Base-by-base conservation (phyloP, 225 moss, liverwort and hornwort species). In the Marchantia paleacea region DNA sequence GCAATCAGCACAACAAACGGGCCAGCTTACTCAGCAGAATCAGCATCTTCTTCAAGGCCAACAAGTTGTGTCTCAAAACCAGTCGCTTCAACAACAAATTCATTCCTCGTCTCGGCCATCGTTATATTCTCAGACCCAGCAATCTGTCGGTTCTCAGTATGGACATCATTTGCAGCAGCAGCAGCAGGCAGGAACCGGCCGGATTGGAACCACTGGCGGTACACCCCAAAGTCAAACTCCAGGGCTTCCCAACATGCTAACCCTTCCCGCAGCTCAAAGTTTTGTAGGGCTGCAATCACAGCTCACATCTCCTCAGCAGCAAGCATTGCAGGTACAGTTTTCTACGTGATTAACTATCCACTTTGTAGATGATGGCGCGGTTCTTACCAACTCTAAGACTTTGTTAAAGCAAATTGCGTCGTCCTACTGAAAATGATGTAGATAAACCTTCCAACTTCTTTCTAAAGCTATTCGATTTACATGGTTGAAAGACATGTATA, bases 11-110 rank as follows among this genome's bases (percentile, higher is more conserved):
- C 88, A 88, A 81, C 88, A 81, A 75, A 75, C 79, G 0, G 77
- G 79, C 22, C 88, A 85, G 55, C 81, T 81, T 72, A 16, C 85
- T 66, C 88, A 88, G 83, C 85, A 88, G 66, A 88, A 74, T 73
- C 83, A 82, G 55, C 87, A 85, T 29, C 26, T 80, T 28, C 61
- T 85, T 60, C 87, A 85, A 64, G 67, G 55, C 72, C 85, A 82
- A 48, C 86, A 88, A 73, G 81, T 81, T 55, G 64, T 70, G 50
- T 72, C 85, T 75, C 83, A 85, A 48, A 83, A 52, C 62, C 85
- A 85, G 68, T 66, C 85, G 12, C 51, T 88, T 24, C 77, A 82
- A 48, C 85, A 81, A 77, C 87, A 87, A 39, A 58, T 81, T 9
- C 82, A 80, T 80, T 49, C 85, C 72, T 80, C 85, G n/a, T 71